Base-by-base conservation (phyloP, 2,329 filamentous ascomycete species). In the Sclerotinia minor region DNA sequence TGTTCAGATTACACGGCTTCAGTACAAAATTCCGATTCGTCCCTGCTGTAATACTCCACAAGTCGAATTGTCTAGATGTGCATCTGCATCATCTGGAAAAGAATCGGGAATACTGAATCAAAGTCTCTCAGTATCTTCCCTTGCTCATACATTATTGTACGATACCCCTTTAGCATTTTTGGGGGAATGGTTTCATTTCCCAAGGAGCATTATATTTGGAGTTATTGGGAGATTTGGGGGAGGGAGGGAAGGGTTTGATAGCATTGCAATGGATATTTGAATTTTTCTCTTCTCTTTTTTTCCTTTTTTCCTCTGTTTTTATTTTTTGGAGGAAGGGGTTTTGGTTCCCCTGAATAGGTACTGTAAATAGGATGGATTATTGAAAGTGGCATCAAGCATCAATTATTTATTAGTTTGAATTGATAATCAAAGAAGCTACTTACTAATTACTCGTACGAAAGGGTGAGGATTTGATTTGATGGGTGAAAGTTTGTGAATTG, bases 341-440 rank as follows among this genome's bases (percentile, higher is more conserved):
- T n/a, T n/a, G n/a, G 29, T 35, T 35, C 7, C 8, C 65, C 66
- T n/a, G 54, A 59, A 68, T n/a, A n/a, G n/a, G n/a, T n/a, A 69
- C 49, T 73, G 73, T 74, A 75, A 64, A 75, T 72, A 70, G 70
- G 64, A 69, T n/a, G n/a, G n/a, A n/a, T n/a, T n/a, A n/a, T n/a
- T n/a, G n/a, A n/a, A n/a, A n/a, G n/a, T n/a, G n/a, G n/a, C n/a
- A n/a, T n/a, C n/a, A n/a, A n/a, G n/a, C n/a, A n/a, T n/a, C n/a
- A n/a, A n/a, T n/a, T n/a, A n/a, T n/a, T n/a, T n/a, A n/a, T n/a
- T n/a, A n/a, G n/a, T n/a, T n/a, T n/a, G n/a, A n/a, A n/a, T n/a
- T n/a, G n/a, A n/a, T n/a, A n/a, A n/a, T n/a, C n/a, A n/a, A n/a
- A n/a, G n/a, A n/a, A n/a, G n/a, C n/a, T n/a, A n/a, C n/a, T n/a